Evolutionary conservation across 192 early-diverging fungal species (phyloP).

Genomic region (Backusella luteola): DNA sequence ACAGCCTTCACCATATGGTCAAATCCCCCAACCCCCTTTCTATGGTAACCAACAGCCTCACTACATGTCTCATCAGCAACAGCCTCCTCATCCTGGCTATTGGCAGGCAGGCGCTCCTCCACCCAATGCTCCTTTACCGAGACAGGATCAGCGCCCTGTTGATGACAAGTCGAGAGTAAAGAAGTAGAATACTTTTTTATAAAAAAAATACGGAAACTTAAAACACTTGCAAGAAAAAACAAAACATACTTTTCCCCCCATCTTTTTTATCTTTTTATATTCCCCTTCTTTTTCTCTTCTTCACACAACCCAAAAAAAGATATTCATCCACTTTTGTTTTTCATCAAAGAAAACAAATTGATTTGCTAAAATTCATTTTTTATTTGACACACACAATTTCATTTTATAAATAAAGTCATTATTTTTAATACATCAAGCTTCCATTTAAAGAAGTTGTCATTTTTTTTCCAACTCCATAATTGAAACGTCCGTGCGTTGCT

Average conservation of each 20-base stretch:
- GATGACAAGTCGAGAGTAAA: background rate
- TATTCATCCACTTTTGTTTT: background rate
- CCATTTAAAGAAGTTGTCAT: slow-evolving; percentile 1
- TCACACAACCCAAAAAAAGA: background rate
- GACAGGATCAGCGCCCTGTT: background rate
- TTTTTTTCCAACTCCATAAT: background rate
- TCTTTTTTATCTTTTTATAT: background rate
- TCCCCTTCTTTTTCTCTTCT: background rate
- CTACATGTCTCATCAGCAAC: slow-evolving; percentile 17
- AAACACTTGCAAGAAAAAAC: background rate
- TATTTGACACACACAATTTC: slow-evolving; percentile 4
- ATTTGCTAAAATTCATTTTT: background rate
- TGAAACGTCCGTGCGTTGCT: slow-evolving; percentile 5
- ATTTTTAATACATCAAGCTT: background rate
- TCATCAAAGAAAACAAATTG: no score
- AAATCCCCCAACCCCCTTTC: slow-evolving; percentile 13
- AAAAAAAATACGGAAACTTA: background rate
- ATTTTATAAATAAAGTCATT: background rate
- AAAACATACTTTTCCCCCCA: background rate
- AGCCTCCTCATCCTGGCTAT: background rate
- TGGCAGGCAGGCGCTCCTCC: slow-evolving; percentile 7
- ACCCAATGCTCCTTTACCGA: slow-evolving; percentile 5
- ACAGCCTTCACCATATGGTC: slow-evolving; percentile 5
- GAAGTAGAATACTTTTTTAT: background rate
- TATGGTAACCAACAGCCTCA: slow-evolving; percentile 18